Conservation (phyloP, 345 rosid species). For the Sisymbrium altissimum region DNA sequence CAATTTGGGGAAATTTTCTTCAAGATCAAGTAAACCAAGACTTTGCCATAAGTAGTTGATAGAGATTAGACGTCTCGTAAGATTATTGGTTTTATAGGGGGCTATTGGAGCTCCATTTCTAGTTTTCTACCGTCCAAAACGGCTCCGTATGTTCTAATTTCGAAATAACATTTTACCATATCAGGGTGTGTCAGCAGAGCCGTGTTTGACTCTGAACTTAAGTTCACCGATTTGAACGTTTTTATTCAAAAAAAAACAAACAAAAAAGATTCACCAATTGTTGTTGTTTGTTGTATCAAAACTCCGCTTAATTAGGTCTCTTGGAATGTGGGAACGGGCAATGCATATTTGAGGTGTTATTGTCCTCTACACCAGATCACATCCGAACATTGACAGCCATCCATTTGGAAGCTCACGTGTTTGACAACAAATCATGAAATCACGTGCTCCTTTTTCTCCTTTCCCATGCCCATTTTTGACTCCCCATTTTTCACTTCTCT, state of each 20-base stretch:
- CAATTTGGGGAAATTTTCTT: neutral
- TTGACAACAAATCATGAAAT: conserved; percentile 19
- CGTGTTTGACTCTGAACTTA: too few species aligned
- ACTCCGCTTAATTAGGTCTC: neutral
- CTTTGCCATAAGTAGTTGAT: neutral
- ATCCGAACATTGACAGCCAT: conserved; percentile 22
- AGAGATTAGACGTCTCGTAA: neutral
- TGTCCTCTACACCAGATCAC: conserved; percentile 5
- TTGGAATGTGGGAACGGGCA: neutral
- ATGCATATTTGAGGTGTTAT: neutral
- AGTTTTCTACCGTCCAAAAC: neutral
- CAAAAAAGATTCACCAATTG: too few species aligned
- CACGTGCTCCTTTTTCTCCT: conserved; percentile 29
- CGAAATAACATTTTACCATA: too few species aligned
- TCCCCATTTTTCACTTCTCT: neutral
- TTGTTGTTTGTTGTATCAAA: too few species aligned
- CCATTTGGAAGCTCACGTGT: conserved; percentile 32
- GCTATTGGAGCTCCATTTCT: neutral
- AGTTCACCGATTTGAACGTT: too few species aligned
- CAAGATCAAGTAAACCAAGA: neutral
- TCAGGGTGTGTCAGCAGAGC: too few species aligned
- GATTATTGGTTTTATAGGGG: neutral
- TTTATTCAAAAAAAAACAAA: too few species aligned
- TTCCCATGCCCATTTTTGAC: conserved; percentile 23
- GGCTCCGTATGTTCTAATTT: neutral